These are phyloP conservation scores for Tricharina praecox DNA, from an alignment of 495 filamentous ascomycete genomes.

Conservation along the genomic window DNA sequence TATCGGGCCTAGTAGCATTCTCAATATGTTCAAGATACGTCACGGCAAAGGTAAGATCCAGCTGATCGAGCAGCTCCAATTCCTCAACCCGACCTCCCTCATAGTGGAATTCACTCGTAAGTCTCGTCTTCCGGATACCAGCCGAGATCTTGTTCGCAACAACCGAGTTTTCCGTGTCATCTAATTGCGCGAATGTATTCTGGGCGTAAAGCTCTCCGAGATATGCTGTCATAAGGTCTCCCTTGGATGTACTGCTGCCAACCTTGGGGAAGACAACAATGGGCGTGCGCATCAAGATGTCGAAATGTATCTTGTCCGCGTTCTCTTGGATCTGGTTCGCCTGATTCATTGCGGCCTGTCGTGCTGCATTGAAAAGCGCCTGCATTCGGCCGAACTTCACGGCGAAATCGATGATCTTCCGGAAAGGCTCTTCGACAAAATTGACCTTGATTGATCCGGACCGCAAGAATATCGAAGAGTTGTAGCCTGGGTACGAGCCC, in stretches of 20 bases:
- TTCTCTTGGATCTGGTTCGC: conserved; percentile 83
- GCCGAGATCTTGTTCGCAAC: conserved; percentile 79
- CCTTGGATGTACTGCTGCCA: conserved; percentile 32
- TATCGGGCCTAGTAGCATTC: conserved; percentile 65
- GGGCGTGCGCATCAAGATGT: conserved; percentile 80
- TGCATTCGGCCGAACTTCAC: conserved; percentile 99
- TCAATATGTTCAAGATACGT: conserved; percentile 73
- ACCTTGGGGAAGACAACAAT: conserved; percentile 82
- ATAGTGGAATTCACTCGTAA: conserved; percentile 84
- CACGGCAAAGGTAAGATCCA: conserved; percentile 80
- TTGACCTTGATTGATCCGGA: conserved; percentile 92
- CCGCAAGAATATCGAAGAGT: conserved; percentile 71
- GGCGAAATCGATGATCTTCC: conserved; percentile 92
- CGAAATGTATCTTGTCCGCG: conserved; percentile 78
- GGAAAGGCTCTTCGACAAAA: conserved; percentile 89
- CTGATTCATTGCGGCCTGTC: conserved; percentile 86
- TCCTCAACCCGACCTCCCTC: conserved; percentile 52
- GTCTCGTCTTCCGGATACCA: conserved; percentile 75
- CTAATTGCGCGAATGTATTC: conserved; percentile 72
- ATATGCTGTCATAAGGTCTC: conserved; percentile 75
- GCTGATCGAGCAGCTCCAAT: conserved; percentile 87
- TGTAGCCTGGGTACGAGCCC: conserved; percentile 76
- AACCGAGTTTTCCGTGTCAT: conserved; percentile 48
- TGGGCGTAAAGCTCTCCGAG: conserved; percentile 93
- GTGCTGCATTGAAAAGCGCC: conserved; percentile 91